Base-by-base conservation (phyloP, 1,284 basidiomycete genomes). In the Sporisorium graminicola region DNA sequence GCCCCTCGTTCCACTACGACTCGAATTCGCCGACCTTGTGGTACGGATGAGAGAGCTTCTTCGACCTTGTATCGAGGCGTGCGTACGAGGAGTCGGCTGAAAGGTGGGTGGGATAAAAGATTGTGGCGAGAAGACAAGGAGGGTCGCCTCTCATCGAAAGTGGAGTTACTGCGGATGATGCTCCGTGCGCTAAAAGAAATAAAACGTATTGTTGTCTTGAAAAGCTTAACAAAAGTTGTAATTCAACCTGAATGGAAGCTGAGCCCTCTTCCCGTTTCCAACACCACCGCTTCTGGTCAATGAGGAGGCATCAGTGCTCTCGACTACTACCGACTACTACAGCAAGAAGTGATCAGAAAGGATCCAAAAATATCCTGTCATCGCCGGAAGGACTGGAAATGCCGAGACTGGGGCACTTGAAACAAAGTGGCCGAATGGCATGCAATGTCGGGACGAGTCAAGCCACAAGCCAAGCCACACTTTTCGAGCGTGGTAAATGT, bases 91-190 rank as follows among this genome's bases (percentile, higher is more conserved):
- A 9, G 4, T 52, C 18, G 10, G 40, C 20, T 14, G n/a, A 43
- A n/a, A 5, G 40, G 14, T 16, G 33, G 29, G n/a, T 35, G 33
- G 5, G 29, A 5, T 31, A 10, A 10, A 10, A 40, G 33, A 18
- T 42, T 16, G 22, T 53, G 37, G 24, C 12, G 52, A 26, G 52
- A 52, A 22, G 27, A 35, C 9, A 53, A 26, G 35, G 40, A 52
- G 22, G 50, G 22, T 35, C 20, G n/a, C 50, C 20, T n/a, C n/a
- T n/a, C 40, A 18, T 20, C 14, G n/a, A 9, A 51, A 40, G 35
- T 40, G 51, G 50, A 52, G 50, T n/a, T 26, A 24, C 51, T 37
- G 35, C 33, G 52, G 33, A 42, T 2, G 14, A 20, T 42, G 52
- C 52, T 42, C 52, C 52, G 52, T 53, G 52, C 52, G 37, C 52